These are phyloP conservation scores for Trichoderma afroharzianum DNA, from an alignment of 2,329 filamentous ascomycete genomes.

Conservation along the genomic window DNA sequence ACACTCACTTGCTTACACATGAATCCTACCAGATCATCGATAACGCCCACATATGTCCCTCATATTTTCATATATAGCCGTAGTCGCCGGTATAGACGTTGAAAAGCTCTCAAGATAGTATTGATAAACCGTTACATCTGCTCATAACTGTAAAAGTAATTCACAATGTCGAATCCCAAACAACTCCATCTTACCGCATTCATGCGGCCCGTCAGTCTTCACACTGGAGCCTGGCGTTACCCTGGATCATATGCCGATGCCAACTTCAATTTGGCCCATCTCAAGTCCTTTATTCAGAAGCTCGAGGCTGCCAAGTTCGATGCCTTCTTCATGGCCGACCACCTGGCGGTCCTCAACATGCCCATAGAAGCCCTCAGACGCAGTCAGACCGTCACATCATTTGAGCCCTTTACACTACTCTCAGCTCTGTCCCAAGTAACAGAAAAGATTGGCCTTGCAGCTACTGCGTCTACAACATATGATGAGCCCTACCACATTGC, in stretches of 20 bases:
- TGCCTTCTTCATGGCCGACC: slow-evolving; percentile 55
- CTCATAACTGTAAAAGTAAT: background rate
- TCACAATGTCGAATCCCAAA: slow-evolving; percentile 24
- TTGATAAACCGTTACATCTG: background rate
- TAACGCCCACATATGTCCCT: background rate
- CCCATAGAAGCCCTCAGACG: slow-evolving; percentile 53
- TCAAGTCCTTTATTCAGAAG: slow-evolving; percentile 51
- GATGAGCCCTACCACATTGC: slow-evolving; percentile 53
- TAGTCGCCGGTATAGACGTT: background rate
- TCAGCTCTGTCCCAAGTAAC: slow-evolving; percentile 48
- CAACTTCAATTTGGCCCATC: slow-evolving; percentile 54
- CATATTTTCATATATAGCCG: background rate
- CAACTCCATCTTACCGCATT: slow-evolving; percentile 55
- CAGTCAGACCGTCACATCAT: slow-evolving; percentile 56
- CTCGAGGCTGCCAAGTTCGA: slow-evolving; percentile 53
- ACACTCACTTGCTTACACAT: background rate
- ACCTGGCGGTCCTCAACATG: slow-evolving; percentile 54
- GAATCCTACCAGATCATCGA: background rate
- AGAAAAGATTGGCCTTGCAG: slow-evolving; percentile 48
- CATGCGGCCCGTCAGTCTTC: slow-evolving; percentile 55
- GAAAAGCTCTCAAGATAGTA: background rate
- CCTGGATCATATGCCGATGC: slow-evolving; percentile 52
- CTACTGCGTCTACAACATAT: slow-evolving; percentile 53
- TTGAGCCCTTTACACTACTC: slow-evolving; percentile 52
- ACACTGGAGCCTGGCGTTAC: slow-evolving; percentile 56